phyloP scores from a whole-genome alignment of 2,329 filamentous ascomycete species.

The Botryosphaeria dothidea region DNA sequence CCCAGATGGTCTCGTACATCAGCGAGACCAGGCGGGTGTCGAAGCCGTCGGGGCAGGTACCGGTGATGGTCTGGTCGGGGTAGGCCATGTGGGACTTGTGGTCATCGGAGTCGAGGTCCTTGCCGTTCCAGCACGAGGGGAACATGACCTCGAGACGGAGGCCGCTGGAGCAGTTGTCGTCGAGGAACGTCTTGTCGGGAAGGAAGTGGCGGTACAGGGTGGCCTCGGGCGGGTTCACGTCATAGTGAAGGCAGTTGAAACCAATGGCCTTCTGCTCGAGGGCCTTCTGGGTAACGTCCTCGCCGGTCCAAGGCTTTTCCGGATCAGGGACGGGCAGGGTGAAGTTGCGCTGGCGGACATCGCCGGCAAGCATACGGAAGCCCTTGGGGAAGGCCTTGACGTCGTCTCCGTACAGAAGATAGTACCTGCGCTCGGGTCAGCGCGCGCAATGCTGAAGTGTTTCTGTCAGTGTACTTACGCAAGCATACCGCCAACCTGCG shows the following conservation, averaged over 20 bases:
- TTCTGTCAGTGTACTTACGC: slow-evolving; percentile 18
- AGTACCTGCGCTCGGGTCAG: slow-evolving; percentile 61
- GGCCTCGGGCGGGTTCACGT: slow-evolving; percentile 58
- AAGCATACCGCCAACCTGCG: slow-evolving; percentile 52
- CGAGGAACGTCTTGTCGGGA: slow-evolving; percentile 77
- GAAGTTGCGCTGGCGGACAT: slow-evolving; percentile 59
- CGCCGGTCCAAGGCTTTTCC: slow-evolving; percentile 70
- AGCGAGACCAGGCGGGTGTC: slow-evolving; percentile 59
- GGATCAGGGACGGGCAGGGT: slow-evolving; percentile 61
- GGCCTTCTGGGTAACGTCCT: slow-evolving; percentile 68
- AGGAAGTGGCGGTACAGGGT: slow-evolving; percentile 80
- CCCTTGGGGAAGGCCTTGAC: slow-evolving; percentile 71
- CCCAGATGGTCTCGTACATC: slow-evolving; percentile 62
- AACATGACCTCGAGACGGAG: slow-evolving; percentile 72
- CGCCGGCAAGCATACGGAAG: slow-evolving; percentile 70
- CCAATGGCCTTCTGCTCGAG: slow-evolving; percentile 81
- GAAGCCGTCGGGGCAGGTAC: slow-evolving; percentile 56
- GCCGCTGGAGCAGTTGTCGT: slow-evolving; percentile 79
- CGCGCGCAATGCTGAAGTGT: slow-evolving; percentile 31
- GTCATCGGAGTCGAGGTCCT: slow-evolving; percentile 56
- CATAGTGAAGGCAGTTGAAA: slow-evolving; percentile 94
- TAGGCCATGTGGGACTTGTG: slow-evolving; percentile 68
- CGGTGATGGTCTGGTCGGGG: slow-evolving; percentile 55
- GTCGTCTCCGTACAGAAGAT: slow-evolving; percentile 72
- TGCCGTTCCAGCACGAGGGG: slow-evolving; percentile 74